Evolutionary conservation across 2,329 filamentous ascomycete species (phyloP).

Genomic region (Fusarium secorum): DNA sequence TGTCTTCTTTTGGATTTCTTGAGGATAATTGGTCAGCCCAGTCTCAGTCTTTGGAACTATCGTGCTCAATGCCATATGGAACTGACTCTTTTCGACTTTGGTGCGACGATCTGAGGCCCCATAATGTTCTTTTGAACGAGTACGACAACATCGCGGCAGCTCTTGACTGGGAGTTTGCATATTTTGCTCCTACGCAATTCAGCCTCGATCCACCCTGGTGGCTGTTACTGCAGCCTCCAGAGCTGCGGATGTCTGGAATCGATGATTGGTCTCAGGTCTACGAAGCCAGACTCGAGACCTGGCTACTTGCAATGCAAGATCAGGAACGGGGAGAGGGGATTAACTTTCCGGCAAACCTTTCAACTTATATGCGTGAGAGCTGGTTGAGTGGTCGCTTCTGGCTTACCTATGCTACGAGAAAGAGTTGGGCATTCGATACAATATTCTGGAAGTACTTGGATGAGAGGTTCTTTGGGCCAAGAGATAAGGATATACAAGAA

Average conservation of each 20-base stretch:
- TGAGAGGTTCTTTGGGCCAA: neutral
- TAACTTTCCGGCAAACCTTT: neutral
- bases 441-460: neutral
- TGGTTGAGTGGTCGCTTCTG: neutral
- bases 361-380: neutral
- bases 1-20: slow-evolving; percentile 42
- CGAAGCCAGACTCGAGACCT: neutral
- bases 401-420: neutral
- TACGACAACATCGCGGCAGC: neutral
- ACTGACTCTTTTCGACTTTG: slow-evolving; percentile 39
- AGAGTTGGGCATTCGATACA: neutral
- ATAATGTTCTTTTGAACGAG: neutral
- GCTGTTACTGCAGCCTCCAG: neutral
- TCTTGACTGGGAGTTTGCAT: neutral
- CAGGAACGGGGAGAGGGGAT: neutral
- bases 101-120: slow-evolving; percentile 45
- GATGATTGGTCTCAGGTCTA: neutral
- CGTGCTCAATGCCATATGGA: neutral
- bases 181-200: neutral
- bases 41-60: neutral
- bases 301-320: neutral
- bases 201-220: neutral
- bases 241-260: neutral
- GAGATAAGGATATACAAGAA: neutral
- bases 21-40: slow-evolving; percentile 45